Evolutionary conservation across 2,329 filamentous ascomycete species (phyloP).

Genomic region (Stagonosporopsis vannaccii): DNA sequence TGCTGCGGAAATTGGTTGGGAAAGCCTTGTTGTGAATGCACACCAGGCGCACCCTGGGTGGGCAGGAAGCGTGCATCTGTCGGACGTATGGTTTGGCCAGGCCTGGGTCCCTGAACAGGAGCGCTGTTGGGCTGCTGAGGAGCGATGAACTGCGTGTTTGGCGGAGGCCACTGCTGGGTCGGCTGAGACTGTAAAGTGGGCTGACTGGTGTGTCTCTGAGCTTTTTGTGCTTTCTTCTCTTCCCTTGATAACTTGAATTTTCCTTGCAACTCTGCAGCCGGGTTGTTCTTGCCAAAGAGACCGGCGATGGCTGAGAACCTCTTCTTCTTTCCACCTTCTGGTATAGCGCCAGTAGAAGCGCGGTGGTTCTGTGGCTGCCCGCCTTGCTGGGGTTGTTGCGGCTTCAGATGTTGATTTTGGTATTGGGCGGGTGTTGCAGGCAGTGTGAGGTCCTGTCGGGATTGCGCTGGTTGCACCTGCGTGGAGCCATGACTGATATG

Average conservation of each 20-base stretch:
- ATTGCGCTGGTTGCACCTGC: constrained; percentile 37
- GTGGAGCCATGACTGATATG: constrained; percentile 42
- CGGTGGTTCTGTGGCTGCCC: constrained; percentile 23
- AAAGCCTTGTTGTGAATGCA: constrained; percentile 23
- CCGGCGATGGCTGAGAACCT: constrained; percentile 55
- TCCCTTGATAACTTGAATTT: constrained; percentile 50
- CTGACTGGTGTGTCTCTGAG: constrained; percentile 34
- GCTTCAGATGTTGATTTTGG: constrained; percentile 28
- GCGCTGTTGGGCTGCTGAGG: constrained; percentile 28
- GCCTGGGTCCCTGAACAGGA: constrained; percentile 19
- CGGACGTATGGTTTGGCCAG: constrained; percentile 29
- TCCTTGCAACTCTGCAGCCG: constrained; percentile 33
- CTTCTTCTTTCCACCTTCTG: constrained; percentile 51
- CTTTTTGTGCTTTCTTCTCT: constrained; percentile 46
- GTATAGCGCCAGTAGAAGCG: constrained; percentile 21
- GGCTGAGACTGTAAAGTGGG: constrained; percentile 14
- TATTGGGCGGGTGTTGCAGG: constrained; percentile 30
- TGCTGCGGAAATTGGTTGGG: constrained; percentile 10
- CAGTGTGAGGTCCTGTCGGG: constrained; percentile 38
- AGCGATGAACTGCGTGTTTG: constrained; percentile 23
- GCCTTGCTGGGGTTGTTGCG: constrained; percentile 8
- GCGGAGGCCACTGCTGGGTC: constrained; percentile 26
- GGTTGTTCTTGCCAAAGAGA: constrained; percentile 52
- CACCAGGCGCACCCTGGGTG: constrained; percentile 16
- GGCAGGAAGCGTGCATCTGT: constrained; percentile 21